Percentiles rank a stretch among this genome's conserved stretches.
Evolutionary conservation across 2,329 filamentous ascomycete species (phyloP).

Genomic region (Leptographium radiaticola): DNA sequence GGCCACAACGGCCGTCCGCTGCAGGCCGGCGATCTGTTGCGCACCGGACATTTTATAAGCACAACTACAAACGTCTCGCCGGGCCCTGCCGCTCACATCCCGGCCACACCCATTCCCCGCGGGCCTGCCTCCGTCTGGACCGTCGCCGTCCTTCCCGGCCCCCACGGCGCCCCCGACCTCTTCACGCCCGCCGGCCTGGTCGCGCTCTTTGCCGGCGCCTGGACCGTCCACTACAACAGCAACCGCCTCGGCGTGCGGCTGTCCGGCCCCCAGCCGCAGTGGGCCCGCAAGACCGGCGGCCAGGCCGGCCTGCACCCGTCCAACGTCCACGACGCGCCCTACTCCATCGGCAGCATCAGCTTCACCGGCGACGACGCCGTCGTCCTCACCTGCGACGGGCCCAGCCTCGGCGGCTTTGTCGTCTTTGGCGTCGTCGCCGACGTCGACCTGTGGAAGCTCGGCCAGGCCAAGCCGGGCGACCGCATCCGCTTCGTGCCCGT

Average conservation of each 20-base stretch:
- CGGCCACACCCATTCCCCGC: constrained; percentile 7
- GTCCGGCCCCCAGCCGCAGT: constrained; percentile 22
- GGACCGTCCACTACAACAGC: constrained; percentile 27
- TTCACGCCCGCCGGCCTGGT: no score
- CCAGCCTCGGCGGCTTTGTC: no score
- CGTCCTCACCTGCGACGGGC: constrained; percentile 25
- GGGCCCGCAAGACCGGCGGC: constrained; percentile 23
- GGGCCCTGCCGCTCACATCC: no score
- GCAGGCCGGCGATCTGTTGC: constrained; percentile 17
- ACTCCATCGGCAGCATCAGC: constrained; percentile 27
- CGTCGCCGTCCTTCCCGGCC: no score
- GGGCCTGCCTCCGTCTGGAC: no score
- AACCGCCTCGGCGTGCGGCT: constrained; percentile 27
- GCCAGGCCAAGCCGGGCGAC: no score
- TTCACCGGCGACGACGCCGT: constrained; percentile 29
- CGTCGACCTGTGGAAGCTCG: no score
- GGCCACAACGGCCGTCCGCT: constrained; percentile 21
- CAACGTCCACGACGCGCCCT: constrained; percentile 26
- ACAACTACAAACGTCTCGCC: no score
- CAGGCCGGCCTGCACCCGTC: constrained; percentile 26
- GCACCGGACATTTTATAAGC: neutral
- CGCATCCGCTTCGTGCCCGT: no score
- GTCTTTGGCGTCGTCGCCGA: no score
- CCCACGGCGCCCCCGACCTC: constrained; percentile 17
- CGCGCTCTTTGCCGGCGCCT: constrained; percentile 21